These are phyloP conservation scores for Mycena floridula DNA, from an alignment of 768 basidiomycete species.

Conservation along the genomic window DNA sequence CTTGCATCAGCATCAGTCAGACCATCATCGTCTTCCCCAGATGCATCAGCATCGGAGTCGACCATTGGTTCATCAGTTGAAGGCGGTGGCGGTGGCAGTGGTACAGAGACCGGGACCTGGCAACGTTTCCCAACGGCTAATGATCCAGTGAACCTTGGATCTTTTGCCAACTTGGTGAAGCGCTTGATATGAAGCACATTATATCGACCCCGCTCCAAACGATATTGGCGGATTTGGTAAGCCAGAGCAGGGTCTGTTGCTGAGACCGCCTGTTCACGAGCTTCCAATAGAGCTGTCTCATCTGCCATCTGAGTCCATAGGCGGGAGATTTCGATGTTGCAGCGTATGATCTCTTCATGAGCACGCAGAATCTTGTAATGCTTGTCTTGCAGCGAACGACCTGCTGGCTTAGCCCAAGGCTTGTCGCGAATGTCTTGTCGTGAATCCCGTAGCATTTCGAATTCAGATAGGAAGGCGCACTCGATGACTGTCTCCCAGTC, in stretches of 20 bases:
- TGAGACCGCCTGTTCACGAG: not conserved
- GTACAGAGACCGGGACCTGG: no score
- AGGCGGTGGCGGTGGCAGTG: no score
- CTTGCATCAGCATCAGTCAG: no score
- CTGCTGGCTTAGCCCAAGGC: not conserved
- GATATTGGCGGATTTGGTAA: not conserved
- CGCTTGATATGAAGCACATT: not conserved
- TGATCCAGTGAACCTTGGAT: not conserved
- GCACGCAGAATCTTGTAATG: not conserved
- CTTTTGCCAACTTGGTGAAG: not conserved
- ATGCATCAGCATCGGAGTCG: no score
- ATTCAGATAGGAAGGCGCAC: not conserved
- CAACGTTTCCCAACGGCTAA: not conserved
- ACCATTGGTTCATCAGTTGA: no score
- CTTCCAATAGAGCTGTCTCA: not conserved
- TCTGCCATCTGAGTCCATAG: not conserved
- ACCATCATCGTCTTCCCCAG: no score
- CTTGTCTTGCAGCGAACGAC: not conserved
- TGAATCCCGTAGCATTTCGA: not conserved
- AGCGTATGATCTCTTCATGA: not conserved
- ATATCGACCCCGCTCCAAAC: not conserved
- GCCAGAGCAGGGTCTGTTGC: not conserved
- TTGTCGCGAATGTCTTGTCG: not conserved
- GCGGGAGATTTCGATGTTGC: not conserved
- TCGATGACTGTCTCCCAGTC: not conserved